Evolutionary conservation across 2,329 filamentous ascomycete species (phyloP).

Genomic region (Stenocarpella maydis): DNA sequence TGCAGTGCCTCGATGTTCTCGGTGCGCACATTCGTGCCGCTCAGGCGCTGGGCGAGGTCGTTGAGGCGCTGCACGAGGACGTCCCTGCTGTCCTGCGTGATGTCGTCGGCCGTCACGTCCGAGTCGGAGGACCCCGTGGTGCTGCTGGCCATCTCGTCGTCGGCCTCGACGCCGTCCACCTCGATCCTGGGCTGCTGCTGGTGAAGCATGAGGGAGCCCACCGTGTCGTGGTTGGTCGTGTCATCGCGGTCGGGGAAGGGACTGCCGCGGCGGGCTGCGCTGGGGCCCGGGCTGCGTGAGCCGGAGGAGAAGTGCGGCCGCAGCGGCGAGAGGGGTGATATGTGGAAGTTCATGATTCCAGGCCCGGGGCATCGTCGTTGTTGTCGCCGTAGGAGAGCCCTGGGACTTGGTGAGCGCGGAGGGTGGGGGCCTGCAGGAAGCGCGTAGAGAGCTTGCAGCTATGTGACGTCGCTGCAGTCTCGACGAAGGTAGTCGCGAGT

Average conservation of each 20-base stretch:
- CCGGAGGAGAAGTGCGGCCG: conserved; percentile 44
- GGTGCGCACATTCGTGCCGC: conserved; percentile 40
- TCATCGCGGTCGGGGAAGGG: not conserved
- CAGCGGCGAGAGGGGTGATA: conserved; percentile 45
- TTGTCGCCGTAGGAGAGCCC: not conserved
- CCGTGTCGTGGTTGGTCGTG: conserved; percentile 19
- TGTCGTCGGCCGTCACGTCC: conserved; percentile 36
- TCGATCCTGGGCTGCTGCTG: conserved; percentile 30
- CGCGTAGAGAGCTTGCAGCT: conserved; percentile 19
- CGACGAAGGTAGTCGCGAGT: not conserved
- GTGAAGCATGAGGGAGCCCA: not conserved
- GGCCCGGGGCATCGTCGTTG: conserved; percentile 32
- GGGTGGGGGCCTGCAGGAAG: not conserved
- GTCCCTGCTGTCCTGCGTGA: conserved; percentile 50
- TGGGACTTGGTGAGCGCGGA: not conserved
- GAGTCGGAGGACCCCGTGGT: conserved; percentile 24
- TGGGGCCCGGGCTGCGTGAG: conserved; percentile 31
- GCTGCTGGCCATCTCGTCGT: conserved; percentile 30
- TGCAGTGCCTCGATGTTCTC: conserved; percentile 49
- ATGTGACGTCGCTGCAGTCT: conserved; percentile 14
- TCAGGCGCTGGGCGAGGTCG: conserved; percentile 49
- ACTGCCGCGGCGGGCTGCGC: conserved; percentile 28
- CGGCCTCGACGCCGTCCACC: conserved; percentile 37
- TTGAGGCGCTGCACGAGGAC: conserved; percentile 55
- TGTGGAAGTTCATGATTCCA: conserved; percentile 42